phyloP scores from a whole-genome alignment of 2,329 filamentous ascomycete genomes.

The Epichloe typhina region DNA sequence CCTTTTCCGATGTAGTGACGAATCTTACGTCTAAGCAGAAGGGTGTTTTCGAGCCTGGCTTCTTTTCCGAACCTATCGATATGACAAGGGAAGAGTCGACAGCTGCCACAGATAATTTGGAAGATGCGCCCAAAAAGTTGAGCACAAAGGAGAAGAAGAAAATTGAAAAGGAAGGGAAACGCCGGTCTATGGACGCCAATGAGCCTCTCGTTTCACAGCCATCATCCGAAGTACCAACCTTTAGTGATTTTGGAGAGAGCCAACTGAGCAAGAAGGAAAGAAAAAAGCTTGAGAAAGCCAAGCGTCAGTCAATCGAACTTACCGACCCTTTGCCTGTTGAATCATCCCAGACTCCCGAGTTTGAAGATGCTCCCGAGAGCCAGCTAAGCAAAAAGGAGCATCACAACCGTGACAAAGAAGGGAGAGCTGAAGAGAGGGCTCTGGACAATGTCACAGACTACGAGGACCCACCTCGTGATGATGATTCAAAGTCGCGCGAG shows the following conservation, averaged over 20 bases:
- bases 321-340: slow-evolving; percentile 3
- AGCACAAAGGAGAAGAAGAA: slow-evolving; percentile 38
- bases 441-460: slow-evolving; percentile 12
- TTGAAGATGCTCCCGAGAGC: slow-evolving; percentile 14
- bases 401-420: slow-evolving; percentile 29
- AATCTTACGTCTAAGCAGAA: slow-evolving; percentile 19
- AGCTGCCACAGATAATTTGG: slow-evolving; percentile 13
- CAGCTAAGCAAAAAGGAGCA: slow-evolving; percentile 21
- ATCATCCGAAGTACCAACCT: slow-evolving; percentile 2
- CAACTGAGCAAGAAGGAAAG: slow-evolving; percentile 34
- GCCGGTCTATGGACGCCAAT: slow-evolving; percentile 17
- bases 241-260: slow-evolving; percentile 12
- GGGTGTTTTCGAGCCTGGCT: slow-evolving; percentile 23
- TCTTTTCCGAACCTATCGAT: slow-evolving; percentile 35
- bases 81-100: slow-evolving; percentile 22
- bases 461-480: slow-evolving; percentile 10
- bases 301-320: slow-evolving; percentile 5
- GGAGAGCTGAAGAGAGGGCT: slow-evolving; percentile 11
- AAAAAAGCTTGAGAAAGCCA: slow-evolving; percentile 30
- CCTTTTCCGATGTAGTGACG: slow-evolving; percentile 34
- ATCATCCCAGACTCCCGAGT: slow-evolving; percentile 5
- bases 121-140: slow-evolving; percentile 17
- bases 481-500: slow-evolving; percentile 11
- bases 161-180: slow-evolving; percentile 26
- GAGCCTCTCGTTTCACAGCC: slow-evolving; percentile 1